These are phyloP conservation scores for Arabidopsis suecica DNA, from an alignment of 345 rosid genomes.

Conservation along the genomic window DNA sequence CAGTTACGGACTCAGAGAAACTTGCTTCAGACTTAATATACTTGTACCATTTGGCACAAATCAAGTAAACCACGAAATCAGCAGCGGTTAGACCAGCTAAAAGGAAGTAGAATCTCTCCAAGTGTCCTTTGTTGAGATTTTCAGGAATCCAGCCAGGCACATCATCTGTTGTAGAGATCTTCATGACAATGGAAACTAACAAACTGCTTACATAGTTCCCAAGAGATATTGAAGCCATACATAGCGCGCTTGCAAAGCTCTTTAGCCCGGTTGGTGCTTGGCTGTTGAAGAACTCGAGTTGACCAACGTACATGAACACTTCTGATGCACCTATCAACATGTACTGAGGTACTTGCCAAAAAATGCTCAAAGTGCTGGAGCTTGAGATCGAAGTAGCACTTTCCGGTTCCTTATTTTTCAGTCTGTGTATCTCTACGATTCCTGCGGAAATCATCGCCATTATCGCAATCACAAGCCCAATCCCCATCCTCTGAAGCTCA, in stretches of 20 bases:
- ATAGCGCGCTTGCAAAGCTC: constrained; percentile 97
- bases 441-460: constrained; percentile 88
- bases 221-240: constrained; percentile 94
- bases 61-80: constrained; percentile 66
- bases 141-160: constrained; percentile 96
- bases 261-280: constrained; percentile 91
- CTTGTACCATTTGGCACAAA: constrained; percentile 81
- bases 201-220: constrained; percentile 95
- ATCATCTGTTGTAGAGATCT: constrained; percentile 65
- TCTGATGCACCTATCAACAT: constrained; percentile 93
- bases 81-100: constrained; percentile 75
- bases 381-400: constrained; percentile 53
- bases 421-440: constrained; percentile 66
- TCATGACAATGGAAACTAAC: constrained; percentile 80
- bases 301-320: constrained; percentile 98
- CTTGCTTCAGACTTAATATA: constrained; percentile 63
- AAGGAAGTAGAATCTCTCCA: constrained; percentile 89
- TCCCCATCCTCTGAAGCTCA: constrained; percentile 93
- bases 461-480: constrained; percentile 78
- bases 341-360: constrained; percentile 98
- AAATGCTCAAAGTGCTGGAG: constrained; percentile 79
- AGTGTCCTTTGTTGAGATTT: constrained; percentile 87
- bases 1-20: constrained; percentile 25
- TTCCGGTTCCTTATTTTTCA: constrained; percentile 49
- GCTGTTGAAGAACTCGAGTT: constrained; percentile 88